A percentile compares a stretch with the other conserved stretches of the same genome.
phyloP scores from a whole-genome alignment of 352 stramenopile genomes.

The Phytophthora podocarpi region DNA sequence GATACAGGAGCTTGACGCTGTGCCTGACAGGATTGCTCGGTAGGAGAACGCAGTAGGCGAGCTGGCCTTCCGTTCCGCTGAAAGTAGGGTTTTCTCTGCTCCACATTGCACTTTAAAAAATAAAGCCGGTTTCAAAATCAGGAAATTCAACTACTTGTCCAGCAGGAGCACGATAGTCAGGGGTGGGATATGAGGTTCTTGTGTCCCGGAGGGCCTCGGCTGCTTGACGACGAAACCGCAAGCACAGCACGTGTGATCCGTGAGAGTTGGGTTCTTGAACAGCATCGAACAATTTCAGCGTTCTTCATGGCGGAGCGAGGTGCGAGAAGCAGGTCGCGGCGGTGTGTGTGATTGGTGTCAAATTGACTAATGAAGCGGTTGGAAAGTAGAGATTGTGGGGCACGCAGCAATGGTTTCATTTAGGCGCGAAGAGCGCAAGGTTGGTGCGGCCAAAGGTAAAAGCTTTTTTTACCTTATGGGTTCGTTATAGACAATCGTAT shows the following conservation, averaged over 20 bases:
- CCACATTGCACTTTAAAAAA: too few species aligned
- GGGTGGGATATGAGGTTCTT: slow-evolving; percentile 2
- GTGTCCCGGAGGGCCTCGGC: neutral
- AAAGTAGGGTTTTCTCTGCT: too few species aligned
- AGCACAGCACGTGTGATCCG: neutral
- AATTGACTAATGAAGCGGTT: neutral
- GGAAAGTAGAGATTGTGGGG: too few species aligned
- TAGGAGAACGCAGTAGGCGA: too few species aligned
- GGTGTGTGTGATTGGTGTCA: neutral
- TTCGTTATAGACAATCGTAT: too few species aligned
- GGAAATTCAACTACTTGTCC: neutral
- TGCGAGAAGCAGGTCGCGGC: too few species aligned
- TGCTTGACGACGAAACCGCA: neutral
- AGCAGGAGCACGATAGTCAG: neutral
- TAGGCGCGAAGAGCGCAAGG: neutral
- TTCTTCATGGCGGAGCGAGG: neutral
- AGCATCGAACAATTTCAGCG: neutral
- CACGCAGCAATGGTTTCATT: too few species aligned
- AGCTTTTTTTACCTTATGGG: neutral
- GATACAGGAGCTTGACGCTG: too few species aligned
- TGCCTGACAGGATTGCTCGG: neutral
- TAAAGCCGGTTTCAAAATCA: neutral
- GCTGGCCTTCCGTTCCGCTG: too few species aligned
- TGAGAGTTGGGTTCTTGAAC: neutral
- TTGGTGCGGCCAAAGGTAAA: slow-evolving; percentile 2